Conservation (phyloP, 164 flowering plant species). For the Amborella trichopoda region DNA sequence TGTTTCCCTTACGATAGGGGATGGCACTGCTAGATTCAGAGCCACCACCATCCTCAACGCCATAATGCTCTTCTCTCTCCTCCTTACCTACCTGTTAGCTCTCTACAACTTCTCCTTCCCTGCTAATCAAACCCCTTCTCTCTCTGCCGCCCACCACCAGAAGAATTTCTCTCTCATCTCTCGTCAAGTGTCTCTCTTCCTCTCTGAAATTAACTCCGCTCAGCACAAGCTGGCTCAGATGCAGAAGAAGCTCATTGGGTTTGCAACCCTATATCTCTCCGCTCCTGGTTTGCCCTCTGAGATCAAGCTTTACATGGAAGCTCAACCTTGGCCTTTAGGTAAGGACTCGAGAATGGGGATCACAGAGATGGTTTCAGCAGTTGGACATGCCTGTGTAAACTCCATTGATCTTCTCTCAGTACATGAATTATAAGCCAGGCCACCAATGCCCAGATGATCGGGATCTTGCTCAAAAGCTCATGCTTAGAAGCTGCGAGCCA, state of each 20-base stretch:
- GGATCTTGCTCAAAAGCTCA: conserved; percentile 74
- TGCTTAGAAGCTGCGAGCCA: conserved; percentile 81
- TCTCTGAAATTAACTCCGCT: conserved; percentile 68
- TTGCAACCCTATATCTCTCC: conserved; percentile 59
- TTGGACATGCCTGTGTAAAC: conserved; percentile 73
- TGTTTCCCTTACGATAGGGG: conserved; percentile 81
- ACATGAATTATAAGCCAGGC: conserved; percentile 62
- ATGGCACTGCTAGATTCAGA: conserved; percentile 84
- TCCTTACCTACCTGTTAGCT: conserved; percentile 85
- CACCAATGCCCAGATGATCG: conserved; percentile 82
- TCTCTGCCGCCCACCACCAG: conserved; percentile 7
- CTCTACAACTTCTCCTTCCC: conserved; percentile 85
- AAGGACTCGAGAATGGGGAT: conserved; percentile 80
- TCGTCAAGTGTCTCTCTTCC: conserved; percentile 76
- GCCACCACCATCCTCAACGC: conserved; percentile 51
- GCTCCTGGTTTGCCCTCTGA: conserved; percentile 53
- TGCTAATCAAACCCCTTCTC: conserved; percentile 45
- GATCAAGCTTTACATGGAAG: conserved; percentile 53
- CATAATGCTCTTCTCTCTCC: conserved; percentile 72
- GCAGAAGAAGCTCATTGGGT: conserved; percentile 83
- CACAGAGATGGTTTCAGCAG: conserved; percentile 88
- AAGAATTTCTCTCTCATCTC: conserved; percentile 77
- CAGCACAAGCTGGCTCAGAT: conserved; percentile 73
- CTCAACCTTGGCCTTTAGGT: conserved; percentile 71
- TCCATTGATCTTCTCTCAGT: conserved; percentile 59